Base-by-base conservation (phyloP, 768 basidiomycete species). In the Lactifluus volemus region DNA sequence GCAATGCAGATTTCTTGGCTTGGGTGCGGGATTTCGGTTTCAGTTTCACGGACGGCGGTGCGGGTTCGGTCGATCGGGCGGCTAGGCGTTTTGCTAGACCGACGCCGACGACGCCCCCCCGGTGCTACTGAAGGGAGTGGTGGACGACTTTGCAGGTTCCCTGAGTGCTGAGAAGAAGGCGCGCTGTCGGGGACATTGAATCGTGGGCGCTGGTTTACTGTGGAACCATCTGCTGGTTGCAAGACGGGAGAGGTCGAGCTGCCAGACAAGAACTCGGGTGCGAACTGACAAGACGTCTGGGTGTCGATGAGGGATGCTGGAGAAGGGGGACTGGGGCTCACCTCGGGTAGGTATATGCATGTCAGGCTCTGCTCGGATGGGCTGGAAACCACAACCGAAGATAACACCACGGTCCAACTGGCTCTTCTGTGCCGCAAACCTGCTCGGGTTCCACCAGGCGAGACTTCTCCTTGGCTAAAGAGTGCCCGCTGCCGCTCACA, bases 261-360 rank as follows among this genome's bases (percentile, higher is more conserved):
- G 19, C 64, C 64, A 5, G 57, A 55, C 15, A 65, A 11, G 32
- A 65, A 59, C 49, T 65, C 64, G 36, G 64, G 58, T 14, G 64
- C 62, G 11, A 63, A 49, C 62, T 65, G 50, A 29, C 11, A n/a
- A 39, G 36, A 44, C 5, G 39, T 17, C 8, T 5, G 11, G 38
- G 21, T 2, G 36, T 30, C 36, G 4, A 38, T 44, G 9, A 39
- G 29, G 25, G 30, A 34, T 36, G 32, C 17, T 1, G 29, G 10
- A 17, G 49, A 32, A 15, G 42, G 38, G 10, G 17, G 4, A 25
- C 25, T 25, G 25, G 38, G 25, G 19, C 44, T 32, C 36, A 59
- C 64, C 52, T 63, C 54, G 1, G 62, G 64, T 4, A 59, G 57
- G 47, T 63, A 65, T 59, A 65, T 65, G 44, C 62, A 65, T 6